phyloP scores from a whole-genome alignment of 2,329 filamentous ascomycete genomes.

The Diaporthe sp. region DNA sequence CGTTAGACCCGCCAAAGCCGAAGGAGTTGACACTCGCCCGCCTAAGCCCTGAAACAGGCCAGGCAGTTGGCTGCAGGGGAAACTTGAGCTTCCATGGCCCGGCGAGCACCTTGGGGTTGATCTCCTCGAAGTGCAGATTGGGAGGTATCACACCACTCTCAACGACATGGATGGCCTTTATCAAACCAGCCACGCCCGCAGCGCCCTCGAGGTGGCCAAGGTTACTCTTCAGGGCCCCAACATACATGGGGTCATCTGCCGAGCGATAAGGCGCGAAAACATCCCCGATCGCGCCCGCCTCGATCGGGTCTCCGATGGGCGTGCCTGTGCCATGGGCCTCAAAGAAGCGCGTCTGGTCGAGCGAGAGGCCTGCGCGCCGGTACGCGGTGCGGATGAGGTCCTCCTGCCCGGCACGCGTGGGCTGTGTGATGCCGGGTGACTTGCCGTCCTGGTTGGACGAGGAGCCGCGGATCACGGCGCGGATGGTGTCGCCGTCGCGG shows the following conservation, averaged over 20 bases:
- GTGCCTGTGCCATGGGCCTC: conserved; percentile 36
- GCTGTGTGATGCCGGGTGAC: conserved; percentile 47
- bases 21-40: conserved; percentile 69
- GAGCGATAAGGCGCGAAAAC: conserved; percentile 44
- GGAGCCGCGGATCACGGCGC: conserved; percentile 53
- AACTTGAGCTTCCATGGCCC: conserved; percentile 60
- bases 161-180: conserved; percentile 50
- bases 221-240: background rate
- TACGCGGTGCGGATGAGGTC: conserved; percentile 64
- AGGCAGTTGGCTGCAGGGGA: conserved; percentile 51
- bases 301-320: conserved; percentile 50
- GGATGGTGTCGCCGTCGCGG: conserved; percentile 53
- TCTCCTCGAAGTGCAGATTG: conserved; percentile 63
- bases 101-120: conserved; percentile 65
- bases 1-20: conserved; percentile 70
- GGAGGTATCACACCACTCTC: conserved; percentile 64
- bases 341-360: conserved; percentile 53
- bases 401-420: conserved; percentile 62
- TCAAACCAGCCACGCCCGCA: background rate
- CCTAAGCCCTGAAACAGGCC: conserved; percentile 59
- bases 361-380: conserved; percentile 56
- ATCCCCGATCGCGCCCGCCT: conserved; percentile 64
- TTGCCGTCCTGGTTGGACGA: conserved; percentile 49
- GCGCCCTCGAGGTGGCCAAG: background rate
- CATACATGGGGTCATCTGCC: conserved; percentile 46